These are phyloP conservation scores for Plasmodium relictum DNA, from an alignment of 169 alveolate species.

Conservation along the genomic window DNA sequence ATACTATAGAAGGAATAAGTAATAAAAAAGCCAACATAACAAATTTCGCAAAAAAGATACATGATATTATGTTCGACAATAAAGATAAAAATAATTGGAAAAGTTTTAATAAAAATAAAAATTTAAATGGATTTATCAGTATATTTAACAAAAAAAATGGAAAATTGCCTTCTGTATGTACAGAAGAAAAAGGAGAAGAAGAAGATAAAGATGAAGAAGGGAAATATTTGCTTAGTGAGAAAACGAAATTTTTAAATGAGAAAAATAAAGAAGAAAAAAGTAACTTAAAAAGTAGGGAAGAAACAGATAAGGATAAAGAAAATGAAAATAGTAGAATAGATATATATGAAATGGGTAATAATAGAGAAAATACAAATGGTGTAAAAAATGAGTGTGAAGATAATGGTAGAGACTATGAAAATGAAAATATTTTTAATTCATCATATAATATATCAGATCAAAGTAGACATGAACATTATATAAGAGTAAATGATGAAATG, in stretches of 20 bases:
- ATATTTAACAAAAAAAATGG: constrained; percentile 35
- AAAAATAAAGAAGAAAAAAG: neutral
- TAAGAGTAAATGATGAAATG: constrained; percentile 9
- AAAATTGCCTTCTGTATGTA: neutral
- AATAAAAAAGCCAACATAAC: constrained; percentile 18
- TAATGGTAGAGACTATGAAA: neutral
- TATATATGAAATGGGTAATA: neutral
- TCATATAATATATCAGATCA: neutral
- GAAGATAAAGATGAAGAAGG: neutral
- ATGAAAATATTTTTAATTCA: neutral
- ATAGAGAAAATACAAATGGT: neutral
- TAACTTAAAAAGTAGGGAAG: neutral
- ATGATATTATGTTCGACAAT: constrained; percentile 43
- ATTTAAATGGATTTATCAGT: constrained; percentile 22
- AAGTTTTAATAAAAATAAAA: neutral
- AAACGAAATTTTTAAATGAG: neutral
- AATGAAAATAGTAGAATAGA: neutral
- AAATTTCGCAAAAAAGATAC: constrained; percentile 45
- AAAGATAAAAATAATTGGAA: constrained; percentile 22
- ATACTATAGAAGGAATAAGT: neutral
- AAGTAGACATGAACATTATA: neutral
- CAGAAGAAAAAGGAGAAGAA: neutral
- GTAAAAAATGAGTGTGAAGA: neutral
- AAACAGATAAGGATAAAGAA: neutral
- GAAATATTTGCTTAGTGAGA: neutral